Evolutionary conservation across 306 rosid genomes (phyloP).

Genomic region (Luffa aegyptiaca): DNA sequence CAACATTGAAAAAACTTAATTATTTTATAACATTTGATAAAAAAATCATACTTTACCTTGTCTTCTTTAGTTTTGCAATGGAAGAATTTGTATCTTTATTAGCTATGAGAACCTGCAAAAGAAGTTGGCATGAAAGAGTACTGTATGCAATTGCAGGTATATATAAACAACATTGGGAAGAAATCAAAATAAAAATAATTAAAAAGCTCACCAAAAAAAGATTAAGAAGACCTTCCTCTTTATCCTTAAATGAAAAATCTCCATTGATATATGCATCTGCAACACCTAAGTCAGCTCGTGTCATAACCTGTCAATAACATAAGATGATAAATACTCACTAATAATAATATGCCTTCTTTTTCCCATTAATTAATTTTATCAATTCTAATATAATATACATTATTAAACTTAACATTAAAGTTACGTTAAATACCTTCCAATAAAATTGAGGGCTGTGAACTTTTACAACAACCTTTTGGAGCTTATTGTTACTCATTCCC

Average conservation of each 20-base stretch:
- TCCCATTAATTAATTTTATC: too few relatives aligned
- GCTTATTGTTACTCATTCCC: slow-evolving; percentile 32
- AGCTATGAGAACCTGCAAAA: not conserved
- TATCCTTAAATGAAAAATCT: slow-evolving; percentile 65
- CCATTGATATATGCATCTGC: slow-evolving; percentile 83
- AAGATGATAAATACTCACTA: not conserved
- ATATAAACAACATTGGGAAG: not conserved
- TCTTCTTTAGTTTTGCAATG: not conserved
- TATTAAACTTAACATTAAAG: too few relatives aligned
- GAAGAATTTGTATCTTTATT: too few relatives aligned
- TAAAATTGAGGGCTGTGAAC: slow-evolving; percentile 13
- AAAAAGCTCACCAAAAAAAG: slow-evolving; percentile 42
- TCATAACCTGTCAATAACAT: slow-evolving; percentile 27
- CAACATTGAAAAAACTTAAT: too few relatives aligned
- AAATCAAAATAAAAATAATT: not conserved
- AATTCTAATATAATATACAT: too few relatives aligned
- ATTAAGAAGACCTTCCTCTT: slow-evolving; percentile 60
- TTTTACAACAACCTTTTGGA: slow-evolving; percentile 34
- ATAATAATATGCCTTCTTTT: too few relatives aligned
- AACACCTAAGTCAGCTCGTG: slow-evolving; percentile 71
- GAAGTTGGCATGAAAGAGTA: not conserved
- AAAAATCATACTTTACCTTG: not conserved
- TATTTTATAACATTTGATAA: too few relatives aligned
- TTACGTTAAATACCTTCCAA: not conserved
- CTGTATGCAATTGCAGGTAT: too few relatives aligned